A percentile compares a stretch with the other conserved stretches of the same genome.
phyloP scores from a whole-genome alignment of 163 green algal genomes.

The Smithsoniella earleae region DNA sequence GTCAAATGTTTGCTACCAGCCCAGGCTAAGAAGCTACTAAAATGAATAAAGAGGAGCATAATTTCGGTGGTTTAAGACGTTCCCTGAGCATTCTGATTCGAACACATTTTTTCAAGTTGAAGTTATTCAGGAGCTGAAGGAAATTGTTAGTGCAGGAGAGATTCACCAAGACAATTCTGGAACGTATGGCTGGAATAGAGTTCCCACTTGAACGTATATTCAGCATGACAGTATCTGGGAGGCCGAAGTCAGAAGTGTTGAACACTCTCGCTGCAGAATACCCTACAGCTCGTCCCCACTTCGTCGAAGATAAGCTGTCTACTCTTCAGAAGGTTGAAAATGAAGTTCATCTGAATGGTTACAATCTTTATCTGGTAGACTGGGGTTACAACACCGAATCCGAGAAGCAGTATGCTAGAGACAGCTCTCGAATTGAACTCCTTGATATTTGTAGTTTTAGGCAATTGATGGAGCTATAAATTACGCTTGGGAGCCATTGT shows the following conservation, averaged over 20 bases:
- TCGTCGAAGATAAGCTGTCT: slow-evolving; percentile 82
- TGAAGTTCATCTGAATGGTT: slow-evolving; percentile 49
- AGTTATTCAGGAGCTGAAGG: neutral
- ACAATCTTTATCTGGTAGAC: slow-evolving; percentile 86
- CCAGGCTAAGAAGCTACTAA: no score
- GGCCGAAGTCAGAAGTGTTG: slow-evolving; percentile 81
- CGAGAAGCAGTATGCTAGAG: slow-evolving; percentile 51
- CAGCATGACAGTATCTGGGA: slow-evolving; percentile 61
- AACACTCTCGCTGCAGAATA: slow-evolving; percentile 56
- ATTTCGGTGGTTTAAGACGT: neutral
- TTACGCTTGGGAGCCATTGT: neutral
- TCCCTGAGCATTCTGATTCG: neutral
- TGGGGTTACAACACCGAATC: slow-evolving; percentile 87
- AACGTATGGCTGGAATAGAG: slow-evolving; percentile 67
- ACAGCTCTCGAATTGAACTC: slow-evolving; percentile 56
- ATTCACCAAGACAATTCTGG: slow-evolving; percentile 81
- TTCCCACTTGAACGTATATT: slow-evolving; percentile 78
- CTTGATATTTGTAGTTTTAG: slow-evolving; percentile 51
- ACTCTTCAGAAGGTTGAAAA: slow-evolving; percentile 80
- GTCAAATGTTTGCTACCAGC: no score
- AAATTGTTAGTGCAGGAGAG: slow-evolving; percentile 50
- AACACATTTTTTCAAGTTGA: slow-evolving; percentile 7
- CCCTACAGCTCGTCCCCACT: slow-evolving; percentile 41
- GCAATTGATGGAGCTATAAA: slow-evolving; percentile 34
- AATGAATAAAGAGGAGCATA: neutral